Base-by-base conservation (phyloP, 495 filamentous ascomycete species). In the Haplographium delicatum region DNA sequence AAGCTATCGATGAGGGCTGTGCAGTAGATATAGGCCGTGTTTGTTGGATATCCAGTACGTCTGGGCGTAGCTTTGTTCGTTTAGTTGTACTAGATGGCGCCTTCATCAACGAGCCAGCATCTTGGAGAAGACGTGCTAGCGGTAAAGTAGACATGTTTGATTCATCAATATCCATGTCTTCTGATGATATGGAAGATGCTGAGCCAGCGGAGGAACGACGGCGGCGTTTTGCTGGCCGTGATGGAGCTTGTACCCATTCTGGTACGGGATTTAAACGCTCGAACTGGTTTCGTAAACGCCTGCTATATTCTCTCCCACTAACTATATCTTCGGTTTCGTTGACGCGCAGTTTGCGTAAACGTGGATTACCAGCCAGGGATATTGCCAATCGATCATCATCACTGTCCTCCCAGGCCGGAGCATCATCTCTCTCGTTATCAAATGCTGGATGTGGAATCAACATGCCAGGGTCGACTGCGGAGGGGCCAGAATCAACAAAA, bases 361-460 rank as follows among this genome's bases (percentile, higher is more conserved):
- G 77, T 16, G 76, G 74, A 34, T 83, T 79, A 33, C 81, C 74
- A 8, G 85, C 85, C 10, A 98, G 76, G 3, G 91, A 96, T 39
- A 98, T 73, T 16, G 79, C 78, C 43, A 96, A 70, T 31, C 84
- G 79, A 62, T 98, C 93, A 59, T 98, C 93, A 58, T 97, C 93
- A 66, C 90, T 96, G 68, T 98, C 93, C 56, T 89, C 80, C 93
- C 93, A 98, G 11, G 87, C 84, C 9, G 86, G 69, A 47, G 50
- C 47, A 30, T 74, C 66, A 19, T 61, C 65, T 1, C 65, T 65
- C 20, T 64, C 62, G 2, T 63, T 61, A 18, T 66, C 59, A 57
- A 7, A 57, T 66, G 4, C 57, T 64, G 39, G 62, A 58, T 3
- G 62, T 57, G 5, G 63, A 59, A 38, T 65, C 56, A 37, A 63